Evolutionary conservation across 2,329 filamentous ascomycete genomes (phyloP).

Genomic region (Colletotrichum sp.): DNA sequence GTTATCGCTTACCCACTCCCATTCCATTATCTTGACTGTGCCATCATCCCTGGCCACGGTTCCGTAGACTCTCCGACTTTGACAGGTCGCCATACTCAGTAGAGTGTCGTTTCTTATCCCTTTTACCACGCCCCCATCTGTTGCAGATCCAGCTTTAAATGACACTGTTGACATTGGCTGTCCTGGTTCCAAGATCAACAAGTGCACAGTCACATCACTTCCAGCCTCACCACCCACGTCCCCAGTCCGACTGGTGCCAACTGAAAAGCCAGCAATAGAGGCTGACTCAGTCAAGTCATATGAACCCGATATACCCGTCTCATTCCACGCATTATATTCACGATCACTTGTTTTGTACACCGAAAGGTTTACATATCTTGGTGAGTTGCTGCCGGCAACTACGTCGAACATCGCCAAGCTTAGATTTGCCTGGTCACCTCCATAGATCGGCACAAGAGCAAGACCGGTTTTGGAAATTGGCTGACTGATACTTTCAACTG

Average conservation of each 20-base stretch:
- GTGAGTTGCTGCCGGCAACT: neutral
- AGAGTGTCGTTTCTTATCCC: fast-evolving
- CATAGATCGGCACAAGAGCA: neutral
- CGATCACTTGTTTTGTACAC: neutral
- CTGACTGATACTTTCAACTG: neutral
- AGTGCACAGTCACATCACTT: neutral
- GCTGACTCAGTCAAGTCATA: neutral
- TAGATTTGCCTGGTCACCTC: neutral
- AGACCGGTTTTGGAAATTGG: neutral
- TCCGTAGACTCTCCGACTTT: neutral
- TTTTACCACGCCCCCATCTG: neutral
- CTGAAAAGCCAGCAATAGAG: neutral
- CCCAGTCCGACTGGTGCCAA: neutral
- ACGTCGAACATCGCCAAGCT: neutral
- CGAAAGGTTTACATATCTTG: neutral
- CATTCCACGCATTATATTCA: neutral
- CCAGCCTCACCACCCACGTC: neutral
- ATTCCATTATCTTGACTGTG: neutral
- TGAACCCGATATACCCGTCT: neutral
- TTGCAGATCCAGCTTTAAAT: neutral
- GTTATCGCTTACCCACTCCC: neutral
- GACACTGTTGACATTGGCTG: neutral
- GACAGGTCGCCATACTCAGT: neutral
- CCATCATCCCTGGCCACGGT: neutral
- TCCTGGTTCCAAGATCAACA: neutral